Base-by-base conservation (phyloP, 1,284 basidiomycete genomes). In the Ganoderma sp. region DNA sequence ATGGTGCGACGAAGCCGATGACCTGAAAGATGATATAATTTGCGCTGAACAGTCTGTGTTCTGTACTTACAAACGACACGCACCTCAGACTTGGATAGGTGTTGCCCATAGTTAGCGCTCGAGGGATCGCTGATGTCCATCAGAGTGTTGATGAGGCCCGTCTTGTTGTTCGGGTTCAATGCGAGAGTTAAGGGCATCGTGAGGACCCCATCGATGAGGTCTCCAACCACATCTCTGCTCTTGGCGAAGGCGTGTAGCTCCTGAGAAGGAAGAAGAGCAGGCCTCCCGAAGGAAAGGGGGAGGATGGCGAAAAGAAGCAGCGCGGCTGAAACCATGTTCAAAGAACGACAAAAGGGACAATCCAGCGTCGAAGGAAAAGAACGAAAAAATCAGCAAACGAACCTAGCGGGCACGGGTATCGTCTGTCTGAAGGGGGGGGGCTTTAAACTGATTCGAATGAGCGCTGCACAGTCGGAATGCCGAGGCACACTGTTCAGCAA, bases 1-100 rank as follows among this genome's bases (percentile, higher is more conserved):
- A 67, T 0, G 82, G 82, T 0, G 75, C 73, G 17, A 79, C 78
- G 67, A 80, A 81, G 5, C 74, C 71, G 68, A 80, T 79, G 17
- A 82, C 79, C 80, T 83, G 22, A 3, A 28, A 22, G 10, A 15
- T 7, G 6, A 25, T 7, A 28, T 5, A 17, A 7, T 14, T 22
- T 15, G 19, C 12, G 19, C 4, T 10, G 19, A 32, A 3, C 8
- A n/a, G n/a, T 17, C 3, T 14, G 10, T 3, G 3, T 0, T 14
- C 9, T 17, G 61, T 15, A 25, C 25, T 17, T 22, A 14, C 25
- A 2, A 12, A 48, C 34, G 17, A 19, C 1, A 63, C 74, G 34
- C 66, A 79, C 79, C 73, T 79, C 75, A 28, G 74, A 74, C 72
- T 78, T 77, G 39, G 74, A 73, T 34, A 80, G 68, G 63, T 78